phyloP scores from a whole-genome alignment of 108 stramenopile genomes.

The Nitzschia sp. region DNA sequence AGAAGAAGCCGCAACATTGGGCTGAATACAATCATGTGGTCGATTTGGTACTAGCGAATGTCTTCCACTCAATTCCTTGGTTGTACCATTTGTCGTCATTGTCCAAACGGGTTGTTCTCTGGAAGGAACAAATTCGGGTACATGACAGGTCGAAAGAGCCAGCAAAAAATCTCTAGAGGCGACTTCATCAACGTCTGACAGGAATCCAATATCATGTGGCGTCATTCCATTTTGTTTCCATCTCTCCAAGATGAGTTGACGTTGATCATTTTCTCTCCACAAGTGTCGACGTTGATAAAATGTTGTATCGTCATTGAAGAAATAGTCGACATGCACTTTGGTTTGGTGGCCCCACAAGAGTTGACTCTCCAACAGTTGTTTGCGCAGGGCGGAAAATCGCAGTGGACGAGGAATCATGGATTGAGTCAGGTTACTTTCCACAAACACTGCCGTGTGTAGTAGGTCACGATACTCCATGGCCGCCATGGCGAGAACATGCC shows the following conservation, averaged over 20 bases:
- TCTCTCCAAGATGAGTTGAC: constrained; percentile 42
- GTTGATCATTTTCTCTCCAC: constrained; percentile 41
- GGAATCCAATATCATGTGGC: constrained; percentile 48
- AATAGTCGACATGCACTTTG: constrained; percentile 4
- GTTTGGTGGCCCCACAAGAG: not conserved
- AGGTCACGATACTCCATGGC: constrained; percentile 51
- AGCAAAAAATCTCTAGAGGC: constrained; percentile 57
- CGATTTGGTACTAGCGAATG: not conserved
- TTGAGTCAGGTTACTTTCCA: constrained; percentile 61
- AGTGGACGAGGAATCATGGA: constrained; percentile 24
- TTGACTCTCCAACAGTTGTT: not conserved
- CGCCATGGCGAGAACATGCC: constrained; percentile 34
- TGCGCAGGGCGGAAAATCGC: constrained; percentile 4
- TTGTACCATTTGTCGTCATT: too few species aligned
- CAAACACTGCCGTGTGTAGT: constrained; percentile 47
- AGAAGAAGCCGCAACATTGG: constrained; percentile 40
- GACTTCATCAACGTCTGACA: constrained; percentile 59
- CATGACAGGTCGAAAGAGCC: constrained; percentile 54
- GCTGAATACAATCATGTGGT: constrained; percentile 22
- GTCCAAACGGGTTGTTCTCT: too few species aligned
- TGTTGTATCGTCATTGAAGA: not conserved
- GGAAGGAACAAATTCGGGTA: constrained; percentile 16
- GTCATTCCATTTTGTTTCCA: constrained; percentile 66
- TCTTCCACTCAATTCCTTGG: too few species aligned
- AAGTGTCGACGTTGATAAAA: not conserved